Percentiles rank a stretch among this genome's conserved stretches.
Evolutionary conservation across 768 basidiomycete species (phyloP).

Genomic region (Lentinula sp.): DNA sequence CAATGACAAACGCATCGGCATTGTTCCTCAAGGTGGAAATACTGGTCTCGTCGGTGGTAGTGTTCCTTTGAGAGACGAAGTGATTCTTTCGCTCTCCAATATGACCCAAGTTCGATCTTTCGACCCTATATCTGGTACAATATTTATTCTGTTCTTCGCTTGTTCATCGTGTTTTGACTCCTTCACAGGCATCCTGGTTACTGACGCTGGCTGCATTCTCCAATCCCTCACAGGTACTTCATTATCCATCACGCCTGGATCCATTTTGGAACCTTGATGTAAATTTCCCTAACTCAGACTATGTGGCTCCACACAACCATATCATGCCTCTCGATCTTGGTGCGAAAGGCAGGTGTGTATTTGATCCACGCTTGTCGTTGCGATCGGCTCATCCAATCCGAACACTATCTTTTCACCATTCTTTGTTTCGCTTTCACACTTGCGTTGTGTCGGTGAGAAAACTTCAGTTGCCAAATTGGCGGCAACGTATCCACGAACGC

Average conservation of each 20-base stretch:
- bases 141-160: constrained; percentile 10
- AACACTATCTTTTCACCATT: not conserved
- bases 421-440: not conserved
- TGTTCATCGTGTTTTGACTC: constrained; percentile 6
- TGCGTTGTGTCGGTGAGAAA: constrained; percentile 1
- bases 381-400: constrained; percentile 4
- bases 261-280: not conserved
- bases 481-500: constrained; percentile 98
- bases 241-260: not conserved
- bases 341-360: constrained; percentile 81
- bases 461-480: constrained; percentile 86
- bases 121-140: constrained; percentile 73
- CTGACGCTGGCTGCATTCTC: constrained; percentile 93
- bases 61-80: constrained; percentile 82
- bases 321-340: constrained; percentile 97
- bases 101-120: constrained; percentile 80
- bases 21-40: constrained; percentile 98
- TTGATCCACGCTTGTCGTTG: not conserved
- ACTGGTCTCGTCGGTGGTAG: constrained; percentile 97
- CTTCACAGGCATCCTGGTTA: constrained; percentile 74
- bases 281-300: constrained; percentile 31
- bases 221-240: constrained; percentile 57
- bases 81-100: constrained; percentile 79
- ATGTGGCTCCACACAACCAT: constrained; percentile 81
- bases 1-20: constrained; percentile 70